Percentiles rank a stretch among this genome's conserved stretches.
These are phyloP conservation scores for Linum usitatissimum DNA, from an alignment of 345 rosid species.

Conservation along the genomic window DNA sequence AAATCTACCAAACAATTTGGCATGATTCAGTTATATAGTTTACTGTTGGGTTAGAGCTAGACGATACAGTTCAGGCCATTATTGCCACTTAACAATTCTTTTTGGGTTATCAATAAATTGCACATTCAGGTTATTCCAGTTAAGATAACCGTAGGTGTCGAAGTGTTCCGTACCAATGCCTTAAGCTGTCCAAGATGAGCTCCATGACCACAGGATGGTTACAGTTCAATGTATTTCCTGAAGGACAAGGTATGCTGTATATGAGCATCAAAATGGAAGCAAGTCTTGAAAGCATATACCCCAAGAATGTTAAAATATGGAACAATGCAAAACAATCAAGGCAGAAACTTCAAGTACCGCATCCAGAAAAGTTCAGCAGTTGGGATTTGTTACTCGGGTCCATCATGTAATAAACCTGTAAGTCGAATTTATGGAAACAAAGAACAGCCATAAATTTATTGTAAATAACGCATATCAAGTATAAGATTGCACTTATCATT, in stretches of 20 bases:
- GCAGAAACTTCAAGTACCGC: conserved; percentile 43
- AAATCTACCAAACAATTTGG: neutral
- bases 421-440: conserved; percentile 10
- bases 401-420: conserved; percentile 87
- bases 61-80: neutral
- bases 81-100: neutral
- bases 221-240: conserved; percentile 90
- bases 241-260: conserved; percentile 16
- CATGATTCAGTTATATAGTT: neutral
- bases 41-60: neutral
- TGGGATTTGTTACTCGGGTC: conserved; percentile 42
- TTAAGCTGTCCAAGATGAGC: conserved; percentile 75
- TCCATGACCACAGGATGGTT: conserved; percentile 92
- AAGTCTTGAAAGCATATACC: neutral
- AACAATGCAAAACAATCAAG: neutral
- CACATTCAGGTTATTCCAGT: neutral
- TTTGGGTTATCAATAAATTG: neutral
- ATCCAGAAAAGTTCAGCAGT: conserved; percentile 74
- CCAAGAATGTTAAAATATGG: conserved; percentile 3
- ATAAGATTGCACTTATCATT: too few relatives aligned
- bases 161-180: conserved; percentile 62
- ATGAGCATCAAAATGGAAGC: conserved; percentile 4
- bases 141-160: neutral
- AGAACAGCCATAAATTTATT: too few relatives aligned
- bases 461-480: too few relatives aligned